Conservation (phyloP, 1,284 basidiomycete species). For the Ustilago trichophora region DNA sequence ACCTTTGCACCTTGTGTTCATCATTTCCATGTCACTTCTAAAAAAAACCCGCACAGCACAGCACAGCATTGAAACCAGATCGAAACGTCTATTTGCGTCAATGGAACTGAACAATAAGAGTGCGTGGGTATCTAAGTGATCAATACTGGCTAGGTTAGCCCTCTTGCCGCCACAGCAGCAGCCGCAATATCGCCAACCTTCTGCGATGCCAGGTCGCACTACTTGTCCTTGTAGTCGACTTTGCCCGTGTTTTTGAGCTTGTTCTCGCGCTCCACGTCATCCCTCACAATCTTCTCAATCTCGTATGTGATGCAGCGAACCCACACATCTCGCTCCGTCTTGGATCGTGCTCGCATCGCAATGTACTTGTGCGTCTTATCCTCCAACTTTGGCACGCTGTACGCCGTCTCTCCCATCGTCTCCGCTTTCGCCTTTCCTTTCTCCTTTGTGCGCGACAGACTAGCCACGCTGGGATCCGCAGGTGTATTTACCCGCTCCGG, state of each 20-base stretch:
- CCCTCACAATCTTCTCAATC: conserved; percentile 75
- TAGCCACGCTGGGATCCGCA: conserved; percentile 29
- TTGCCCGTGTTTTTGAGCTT: conserved; percentile 55
- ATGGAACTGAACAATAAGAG: too few species aligned
- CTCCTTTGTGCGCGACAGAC: conserved; percentile 6
- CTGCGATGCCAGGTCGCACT: too few species aligned
- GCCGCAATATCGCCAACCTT: too few species aligned
- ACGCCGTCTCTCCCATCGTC: neutral
- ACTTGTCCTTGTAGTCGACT: conserved; percentile 36
- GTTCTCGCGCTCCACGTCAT: conserved; percentile 61
- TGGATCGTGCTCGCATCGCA: conserved; percentile 78
- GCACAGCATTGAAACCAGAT: too few species aligned
- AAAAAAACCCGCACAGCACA: too few species aligned
- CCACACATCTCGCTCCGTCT: conserved; percentile 84
- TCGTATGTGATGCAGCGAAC: conserved; percentile 84
- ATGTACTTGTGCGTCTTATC: conserved; percentile 73
- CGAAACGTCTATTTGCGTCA: too few species aligned
- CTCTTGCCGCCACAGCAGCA: too few species aligned
- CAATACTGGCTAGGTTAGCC: too few species aligned
- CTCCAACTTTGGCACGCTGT: conserved; percentile 71
- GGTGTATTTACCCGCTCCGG: conserved; percentile 47
- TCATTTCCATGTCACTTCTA: too few species aligned
- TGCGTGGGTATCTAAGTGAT: too few species aligned
- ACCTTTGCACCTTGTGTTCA: too few species aligned
- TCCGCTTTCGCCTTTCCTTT: conserved; percentile 14